Base-by-base conservation (phyloP, 1,284 basidiomycete genomes). In the Nidula niveotomentosa region DNA sequence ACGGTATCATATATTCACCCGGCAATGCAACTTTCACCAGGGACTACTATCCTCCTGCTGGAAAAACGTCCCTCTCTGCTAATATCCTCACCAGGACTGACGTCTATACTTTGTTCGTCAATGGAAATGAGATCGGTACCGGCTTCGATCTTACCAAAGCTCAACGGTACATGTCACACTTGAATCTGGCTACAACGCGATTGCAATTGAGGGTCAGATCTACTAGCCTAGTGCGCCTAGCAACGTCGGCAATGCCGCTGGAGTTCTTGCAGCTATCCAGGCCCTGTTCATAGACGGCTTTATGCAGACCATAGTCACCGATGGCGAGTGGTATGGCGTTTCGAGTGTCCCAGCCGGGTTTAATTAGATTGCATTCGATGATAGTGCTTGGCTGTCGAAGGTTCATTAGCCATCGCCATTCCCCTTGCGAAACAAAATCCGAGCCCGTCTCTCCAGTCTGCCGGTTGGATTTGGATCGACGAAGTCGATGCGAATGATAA, bases 391-490 rank as follows among this genome's bases (percentile, higher is more conserved):
- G 58, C 15, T 3, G 53, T 37, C 7, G 49, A 56, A n/a, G 53
- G 55, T 1, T 41, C 39, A 17, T 17, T 41, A 13, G 39, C 39
- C 39, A 13, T 17, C 15, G 39, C 39, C 39, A 13, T 17, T 41
- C 5, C 39, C 1, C 12, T 8, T 17, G 4, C 39, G 6, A 13
- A 5, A 41, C 13, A 41, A 17, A 17, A 10, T 17, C 12, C 4
- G 12, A 8, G 39, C 5, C 39, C 39, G 12, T 13, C 39, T 41
- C 39, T 41, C 15, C 12, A 41, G 13, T 8, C 3, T 8, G 30
- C 30, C 5, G 5, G 30, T 30, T 69, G 65, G 64, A 67, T 69
- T 12, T 70, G 66, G 68, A 67, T 67, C 3, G 58, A 59, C 35
- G 66, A 70, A 36, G 48, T 59, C 13, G 45, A 47, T 18, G 39